These are phyloP conservation scores for Zymoseptoria pseudotritici DNA, from an alignment of 2,329 filamentous ascomycete genomes.

Conservation along the genomic window DNA sequence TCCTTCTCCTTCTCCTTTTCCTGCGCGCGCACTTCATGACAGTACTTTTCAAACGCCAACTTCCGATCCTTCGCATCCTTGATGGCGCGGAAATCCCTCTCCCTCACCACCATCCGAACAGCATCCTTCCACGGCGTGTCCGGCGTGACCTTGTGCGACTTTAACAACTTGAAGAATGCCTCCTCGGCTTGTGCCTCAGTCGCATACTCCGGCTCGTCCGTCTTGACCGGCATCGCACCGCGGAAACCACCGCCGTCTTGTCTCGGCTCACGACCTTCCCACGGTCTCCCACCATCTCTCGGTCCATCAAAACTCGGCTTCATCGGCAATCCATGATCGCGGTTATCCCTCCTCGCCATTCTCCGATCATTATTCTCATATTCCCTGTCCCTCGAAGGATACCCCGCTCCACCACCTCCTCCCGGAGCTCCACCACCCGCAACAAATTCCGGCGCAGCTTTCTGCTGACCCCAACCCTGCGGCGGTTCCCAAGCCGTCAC, in stretches of 20 bases:
- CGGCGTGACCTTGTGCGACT: constrained; percentile 74
- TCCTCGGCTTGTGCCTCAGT: constrained; percentile 82
- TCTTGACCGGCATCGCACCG: constrained; percentile 27
- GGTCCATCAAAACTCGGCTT: constrained; percentile 30
- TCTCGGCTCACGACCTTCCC: constrained; percentile 26
- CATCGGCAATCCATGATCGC: constrained; percentile 37
- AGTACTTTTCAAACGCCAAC: constrained; percentile 90
- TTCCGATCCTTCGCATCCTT: constrained; percentile 89
- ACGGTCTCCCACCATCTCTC: constrained; percentile 19
- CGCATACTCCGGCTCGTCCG: constrained; percentile 59
- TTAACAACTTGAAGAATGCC: constrained; percentile 85
- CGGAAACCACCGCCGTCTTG: constrained; percentile 28
- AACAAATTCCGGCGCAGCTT: constrained; percentile 43
- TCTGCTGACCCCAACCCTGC: constrained; percentile 15
- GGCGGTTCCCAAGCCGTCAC: constrained; percentile 95
- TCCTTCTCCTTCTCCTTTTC: constrained; percentile 94
- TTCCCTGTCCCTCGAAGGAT: constrained; percentile 17
- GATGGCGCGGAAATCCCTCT: constrained; percentile 86
- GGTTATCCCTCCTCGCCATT: constrained; percentile 20
- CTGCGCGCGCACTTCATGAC: constrained; percentile 77
- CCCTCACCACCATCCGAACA: constrained; percentile 76
- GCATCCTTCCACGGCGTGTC: constrained; percentile 92
- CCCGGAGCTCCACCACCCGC: constrained; percentile 44
- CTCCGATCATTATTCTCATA: constrained; percentile 22
- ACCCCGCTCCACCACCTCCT: constrained; percentile 10